A percentile compares a stretch with the other conserved stretches of the same genome.
Conservation (phyloP, 225 moss, liverwort and hornwort species). For the Climacium dendroides region DNA sequence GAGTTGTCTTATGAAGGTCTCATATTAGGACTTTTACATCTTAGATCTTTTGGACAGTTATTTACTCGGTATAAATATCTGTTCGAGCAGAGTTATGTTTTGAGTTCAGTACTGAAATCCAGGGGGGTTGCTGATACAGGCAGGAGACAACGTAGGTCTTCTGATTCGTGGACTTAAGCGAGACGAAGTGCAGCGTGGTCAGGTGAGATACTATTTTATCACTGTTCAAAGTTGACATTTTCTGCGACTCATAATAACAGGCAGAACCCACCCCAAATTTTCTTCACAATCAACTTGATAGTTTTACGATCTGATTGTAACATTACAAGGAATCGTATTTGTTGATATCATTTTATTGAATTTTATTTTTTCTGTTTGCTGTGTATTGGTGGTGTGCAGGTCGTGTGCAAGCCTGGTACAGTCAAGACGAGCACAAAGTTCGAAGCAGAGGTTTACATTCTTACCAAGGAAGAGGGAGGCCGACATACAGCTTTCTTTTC, state of each 20-base stretch:
- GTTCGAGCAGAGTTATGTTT: not conserved
- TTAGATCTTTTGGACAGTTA: not conserved
- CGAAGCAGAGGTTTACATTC: slow-evolving; percentile 79
- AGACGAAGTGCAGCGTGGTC: slow-evolving; percentile 89
- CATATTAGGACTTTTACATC: too few relatives aligned
- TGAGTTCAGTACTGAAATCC: not conserved
- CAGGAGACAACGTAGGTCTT: slow-evolving; percentile 88
- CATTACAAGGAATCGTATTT: not conserved
- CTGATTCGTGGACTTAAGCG: slow-evolving; percentile 84
- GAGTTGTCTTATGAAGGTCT: not conserved
- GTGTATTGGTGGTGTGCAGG: slow-evolving; percentile 8
- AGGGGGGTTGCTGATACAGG: slow-evolving; percentile 8
- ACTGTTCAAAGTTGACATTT: not conserved
- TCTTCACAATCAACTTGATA: not conserved
- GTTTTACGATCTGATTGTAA: not conserved
- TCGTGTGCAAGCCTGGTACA: slow-evolving; percentile 75
- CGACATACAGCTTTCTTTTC: slow-evolving; percentile 95
- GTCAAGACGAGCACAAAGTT: slow-evolving; percentile 75
- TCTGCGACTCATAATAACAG: not conserved
- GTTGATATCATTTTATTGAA: not conserved
- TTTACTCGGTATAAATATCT: not conserved
- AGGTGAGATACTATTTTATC: slow-evolving; percentile 24
- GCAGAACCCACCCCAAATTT: not conserved
- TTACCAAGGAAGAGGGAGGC: slow-evolving; percentile 95
- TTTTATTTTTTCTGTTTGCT: not conserved